Evolutionary conservation across 2,329 filamentous ascomycete genomes (phyloP).

Genomic region (Xylariaceae sp.): DNA sequence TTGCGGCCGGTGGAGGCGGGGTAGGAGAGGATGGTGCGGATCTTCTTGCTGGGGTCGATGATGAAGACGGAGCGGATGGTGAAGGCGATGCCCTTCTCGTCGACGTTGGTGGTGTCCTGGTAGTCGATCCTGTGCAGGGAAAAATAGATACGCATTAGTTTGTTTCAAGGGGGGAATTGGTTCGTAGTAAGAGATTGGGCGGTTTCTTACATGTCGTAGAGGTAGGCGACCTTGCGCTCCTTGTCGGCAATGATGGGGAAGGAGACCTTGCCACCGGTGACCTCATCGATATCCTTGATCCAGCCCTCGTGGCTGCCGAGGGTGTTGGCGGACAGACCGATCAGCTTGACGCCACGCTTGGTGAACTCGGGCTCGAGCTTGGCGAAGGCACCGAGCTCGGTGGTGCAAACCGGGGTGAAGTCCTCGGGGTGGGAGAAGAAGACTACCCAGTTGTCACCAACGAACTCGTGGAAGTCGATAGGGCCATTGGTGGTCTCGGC

Average conservation of each 20-base stretch:
- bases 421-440: slow-evolving; percentile 84
- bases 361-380: slow-evolving; percentile 84
- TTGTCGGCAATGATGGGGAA: slow-evolving; percentile 84
- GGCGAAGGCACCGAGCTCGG: slow-evolving; percentile 87
- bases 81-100: slow-evolving; percentile 78
- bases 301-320: slow-evolving; percentile 77
- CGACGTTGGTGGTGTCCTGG: slow-evolving; percentile 76
- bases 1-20: slow-evolving; percentile 86
- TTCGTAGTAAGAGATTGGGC: too few relatives aligned
- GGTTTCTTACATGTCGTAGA: slow-evolving; percentile 66
- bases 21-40: slow-evolving; percentile 88
- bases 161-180: too few relatives aligned
- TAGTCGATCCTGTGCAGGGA: slow-evolving; percentile 59
- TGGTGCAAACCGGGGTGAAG: slow-evolving; percentile 94
- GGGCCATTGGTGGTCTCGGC: slow-evolving; percentile 72
- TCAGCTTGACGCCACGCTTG: slow-evolving; percentile 83
- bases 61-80: slow-evolving; percentile 94
- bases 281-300: slow-evolving; percentile 85
- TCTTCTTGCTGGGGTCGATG: slow-evolving; percentile 90
- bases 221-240: slow-evolving; percentile 66
- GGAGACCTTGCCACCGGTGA: slow-evolving; percentile 61
- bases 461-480: slow-evolving; percentile 79
- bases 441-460: slow-evolving; percentile 73
- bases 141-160: too few relatives aligned
- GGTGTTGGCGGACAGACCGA: slow-evolving; percentile 84